These are phyloP conservation scores for Mallotus japonicus DNA, from an alignment of 441 rosid species.

Conservation along the genomic window DNA sequence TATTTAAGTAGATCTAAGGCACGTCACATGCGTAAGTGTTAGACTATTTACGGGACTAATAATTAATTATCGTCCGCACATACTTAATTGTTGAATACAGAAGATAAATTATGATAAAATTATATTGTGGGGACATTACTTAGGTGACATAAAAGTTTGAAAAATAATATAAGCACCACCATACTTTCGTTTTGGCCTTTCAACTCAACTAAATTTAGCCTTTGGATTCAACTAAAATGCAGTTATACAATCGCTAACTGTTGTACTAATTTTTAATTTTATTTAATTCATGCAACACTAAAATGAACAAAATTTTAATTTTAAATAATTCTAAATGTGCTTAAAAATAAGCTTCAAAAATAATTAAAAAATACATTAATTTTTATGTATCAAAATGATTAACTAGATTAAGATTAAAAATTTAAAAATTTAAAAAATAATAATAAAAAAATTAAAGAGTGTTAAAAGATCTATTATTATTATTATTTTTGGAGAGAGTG, in stretches of 20 bases:
- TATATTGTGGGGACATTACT: background rate
- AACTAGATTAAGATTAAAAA: too few relatives aligned
- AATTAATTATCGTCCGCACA: background rate
- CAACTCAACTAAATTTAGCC: background rate
- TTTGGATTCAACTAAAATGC: background rate
- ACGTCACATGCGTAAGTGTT: background rate
- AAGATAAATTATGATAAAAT: background rate
- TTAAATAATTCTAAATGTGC: too few relatives aligned
- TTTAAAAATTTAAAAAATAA: too few relatives aligned
- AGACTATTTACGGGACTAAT: too few relatives aligned
- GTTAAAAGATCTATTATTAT: too few relatives aligned
- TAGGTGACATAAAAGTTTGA: background rate
- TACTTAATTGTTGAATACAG: background rate
- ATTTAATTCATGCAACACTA: too few relatives aligned
- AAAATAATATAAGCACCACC: background rate
- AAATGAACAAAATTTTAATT: too few relatives aligned
- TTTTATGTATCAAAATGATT: too few relatives aligned
- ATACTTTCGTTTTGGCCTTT: background rate
- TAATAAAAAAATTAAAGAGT: too few relatives aligned
- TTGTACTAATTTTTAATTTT: background rate
- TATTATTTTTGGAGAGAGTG: too few relatives aligned
- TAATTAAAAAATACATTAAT: too few relatives aligned
- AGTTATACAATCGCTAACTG: background rate
- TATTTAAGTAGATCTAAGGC: background rate
- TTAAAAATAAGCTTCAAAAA: too few relatives aligned